phyloP scores from a whole-genome alignment of 2,329 filamentous ascomycete genomes.

The Penicillium psychrosexuale region DNA sequence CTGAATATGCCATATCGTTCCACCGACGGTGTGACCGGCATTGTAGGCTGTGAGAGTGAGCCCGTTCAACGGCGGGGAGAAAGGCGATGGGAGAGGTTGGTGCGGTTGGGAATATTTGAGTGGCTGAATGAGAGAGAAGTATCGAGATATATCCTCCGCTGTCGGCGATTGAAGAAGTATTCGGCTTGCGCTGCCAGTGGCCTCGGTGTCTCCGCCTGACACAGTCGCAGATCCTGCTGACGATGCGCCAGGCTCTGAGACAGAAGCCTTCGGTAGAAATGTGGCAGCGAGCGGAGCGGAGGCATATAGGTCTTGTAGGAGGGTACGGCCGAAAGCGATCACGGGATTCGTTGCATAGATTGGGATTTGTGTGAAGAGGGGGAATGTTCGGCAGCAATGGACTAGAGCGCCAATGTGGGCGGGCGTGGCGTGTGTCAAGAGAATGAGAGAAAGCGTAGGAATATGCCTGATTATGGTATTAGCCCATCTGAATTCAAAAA shows the following conservation, averaged over 20 bases:
- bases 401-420: conserved; percentile 90
- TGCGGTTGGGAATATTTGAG: conserved; percentile 97
- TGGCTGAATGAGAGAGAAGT: conserved; percentile 85
- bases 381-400: conserved; percentile 95
- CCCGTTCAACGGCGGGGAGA: conserved; percentile 83
- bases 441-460: conserved; percentile 85
- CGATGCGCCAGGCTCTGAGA: conserved; percentile 57
- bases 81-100: conserved; percentile 80
- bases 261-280: conserved; percentile 68
- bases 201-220: conserved; percentile 31
- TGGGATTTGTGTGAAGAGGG: conserved; percentile 85
- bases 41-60: conserved; percentile 96
- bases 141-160: conserved; percentile 82
- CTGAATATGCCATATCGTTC: conserved; percentile 98
- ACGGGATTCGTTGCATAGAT: conserved; percentile 93
- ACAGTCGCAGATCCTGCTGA: conserved; percentile 34
- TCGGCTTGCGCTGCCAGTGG: conserved; percentile 28
- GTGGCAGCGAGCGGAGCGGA: conserved; percentile 86
- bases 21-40: conserved; percentile 90
- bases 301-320: conserved; percentile 87
- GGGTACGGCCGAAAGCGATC: conserved; percentile 84
- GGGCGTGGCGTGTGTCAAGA: conserved; percentile 89
- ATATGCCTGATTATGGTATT: conserved; percentile 62
- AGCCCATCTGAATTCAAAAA: conserved; percentile 11
- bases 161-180: conserved; percentile 69